phyloP scores from a whole-genome alignment of 2,329 filamentous ascomycete genomes.

The Hypoxylon sp. region DNA sequence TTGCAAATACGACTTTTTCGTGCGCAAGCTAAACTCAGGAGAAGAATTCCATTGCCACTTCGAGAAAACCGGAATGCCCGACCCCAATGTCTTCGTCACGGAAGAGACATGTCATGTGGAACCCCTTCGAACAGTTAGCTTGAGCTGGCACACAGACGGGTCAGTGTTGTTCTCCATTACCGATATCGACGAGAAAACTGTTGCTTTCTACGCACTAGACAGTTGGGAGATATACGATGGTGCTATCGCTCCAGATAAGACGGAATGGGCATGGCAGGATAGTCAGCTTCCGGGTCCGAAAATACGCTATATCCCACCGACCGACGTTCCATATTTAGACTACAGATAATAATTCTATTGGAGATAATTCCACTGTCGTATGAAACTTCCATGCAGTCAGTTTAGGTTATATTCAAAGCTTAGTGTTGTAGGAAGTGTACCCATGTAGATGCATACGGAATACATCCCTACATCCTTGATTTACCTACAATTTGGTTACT shows the following conservation, averaged over 20 bases:
- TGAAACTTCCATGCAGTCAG: no score
- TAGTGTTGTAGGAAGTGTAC: no score
- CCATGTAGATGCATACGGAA: no score
- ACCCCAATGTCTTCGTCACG: not conserved
- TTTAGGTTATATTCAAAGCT: no score
- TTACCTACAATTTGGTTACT: no score
- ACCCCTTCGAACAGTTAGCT: conserved; percentile 1
- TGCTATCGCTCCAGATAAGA: conserved; percentile 19
- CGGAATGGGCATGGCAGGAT: conserved; percentile 17
- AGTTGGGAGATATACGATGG: conserved; percentile 12
- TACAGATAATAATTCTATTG: no score
- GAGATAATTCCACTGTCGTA: no score
- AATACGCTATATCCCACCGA: no score
- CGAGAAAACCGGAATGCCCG: not conserved
- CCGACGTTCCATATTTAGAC: no score
- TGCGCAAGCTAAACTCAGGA: conserved; percentile 10
- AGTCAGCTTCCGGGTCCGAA: no score
- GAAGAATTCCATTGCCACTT: conserved; percentile 9
- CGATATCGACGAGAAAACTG: conserved; percentile 4
- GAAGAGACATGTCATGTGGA: conserved; percentile 13
- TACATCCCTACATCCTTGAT: no score
- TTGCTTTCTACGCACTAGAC: conserved; percentile 19
- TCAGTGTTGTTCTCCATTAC: conserved; percentile 18
- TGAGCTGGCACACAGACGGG: conserved; percentile 13
- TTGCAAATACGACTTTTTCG: conserved; percentile 24